phyloP scores from a whole-genome alignment of 2,329 filamentous ascomycete genomes.

The Lecanicillium sp. region DNA sequence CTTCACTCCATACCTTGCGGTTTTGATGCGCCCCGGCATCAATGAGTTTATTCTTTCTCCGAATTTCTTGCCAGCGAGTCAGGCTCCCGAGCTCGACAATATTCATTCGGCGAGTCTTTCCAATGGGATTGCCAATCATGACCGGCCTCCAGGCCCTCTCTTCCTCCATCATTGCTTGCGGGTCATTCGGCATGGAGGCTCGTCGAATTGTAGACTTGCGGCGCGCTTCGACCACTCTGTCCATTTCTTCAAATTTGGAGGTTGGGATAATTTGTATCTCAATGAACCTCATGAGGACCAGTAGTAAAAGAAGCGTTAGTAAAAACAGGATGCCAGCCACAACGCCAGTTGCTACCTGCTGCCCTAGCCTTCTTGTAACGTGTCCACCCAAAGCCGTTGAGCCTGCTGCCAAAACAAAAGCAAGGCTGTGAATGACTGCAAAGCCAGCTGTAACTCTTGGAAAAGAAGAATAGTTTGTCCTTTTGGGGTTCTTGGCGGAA shows the following conservation, averaged over 20 bases:
- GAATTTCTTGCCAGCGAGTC: slow-evolving; percentile 68
- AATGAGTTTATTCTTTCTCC: slow-evolving; percentile 50
- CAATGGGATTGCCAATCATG: slow-evolving; percentile 64
- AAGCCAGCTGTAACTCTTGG: slow-evolving; percentile 66
- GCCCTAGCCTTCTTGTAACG: slow-evolving; percentile 57
- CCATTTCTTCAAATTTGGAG: slow-evolving; percentile 47
- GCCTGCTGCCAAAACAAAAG: slow-evolving; percentile 61
- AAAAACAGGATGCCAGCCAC: slow-evolving; percentile 59
- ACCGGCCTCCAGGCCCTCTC: slow-evolving; percentile 60
- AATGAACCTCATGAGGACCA: slow-evolving; percentile 57
- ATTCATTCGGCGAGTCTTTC: slow-evolving; percentile 62
- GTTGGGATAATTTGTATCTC: slow-evolving; percentile 62
- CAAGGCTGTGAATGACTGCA: slow-evolving; percentile 61
- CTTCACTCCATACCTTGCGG: slow-evolving; percentile 25
- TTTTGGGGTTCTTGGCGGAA: slow-evolving; percentile 30
- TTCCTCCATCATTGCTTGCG: slow-evolving; percentile 35
- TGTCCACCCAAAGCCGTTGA: slow-evolving; percentile 63
- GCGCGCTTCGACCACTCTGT: slow-evolving; percentile 41
- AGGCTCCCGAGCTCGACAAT: slow-evolving; percentile 61
- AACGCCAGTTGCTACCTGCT: slow-evolving; percentile 60
- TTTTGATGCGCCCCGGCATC: slow-evolving; percentile 34
- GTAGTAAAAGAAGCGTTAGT: slow-evolving; percentile 55
- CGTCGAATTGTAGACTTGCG: slow-evolving; percentile 38
- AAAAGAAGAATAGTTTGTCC: slow-evolving; percentile 68
- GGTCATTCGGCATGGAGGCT: slow-evolving; percentile 31